Evolutionary conservation across 2,329 filamentous ascomycete species (phyloP), one percentile per base, ranked within the genome.

Genomic region (Paradendryphiella salina): DNA sequence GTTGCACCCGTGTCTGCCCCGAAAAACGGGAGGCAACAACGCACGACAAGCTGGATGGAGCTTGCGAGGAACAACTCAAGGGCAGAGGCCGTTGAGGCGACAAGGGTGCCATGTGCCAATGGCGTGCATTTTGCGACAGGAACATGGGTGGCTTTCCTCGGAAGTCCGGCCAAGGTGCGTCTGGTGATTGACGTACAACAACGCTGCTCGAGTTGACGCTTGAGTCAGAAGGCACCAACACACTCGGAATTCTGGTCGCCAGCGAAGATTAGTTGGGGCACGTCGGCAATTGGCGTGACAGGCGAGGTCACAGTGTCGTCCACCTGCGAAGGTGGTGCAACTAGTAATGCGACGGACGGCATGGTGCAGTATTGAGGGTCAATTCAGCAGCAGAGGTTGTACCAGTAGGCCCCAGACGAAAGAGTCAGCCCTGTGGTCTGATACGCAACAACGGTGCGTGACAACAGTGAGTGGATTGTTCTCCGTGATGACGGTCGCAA

Each of bases 61-160:
- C 23, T 26, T 5, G 23, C 23, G 23, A 26, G 10, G 23, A 26
- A 26, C 23, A 26, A 10, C 10, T 26, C 23, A 26, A 26, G 23
- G 23, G 52, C 56, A 51, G 51, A 49, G 52, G 59, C 35, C 44
- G 57, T 51, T 61, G 57, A 45, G 47, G 40, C 38, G 60, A 60
- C 69, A 43, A 48, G 69, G 69, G 67, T 72, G 70, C 69, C 71
- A 73, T 73, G 70, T 71, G 69, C 56, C 60, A 59, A 61, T 53
- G 58, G 57, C 44, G 49, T 55, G 56, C 48, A 54, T 56, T 54
- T 54, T 21, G 46, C 48, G 51, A 50, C 43, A 37, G 41, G 47
- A 44, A 46, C 59, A 55, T 60, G 61, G 65, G 54, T 57, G 28
- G 38, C 49, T 55, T 51, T 26, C 43, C 43, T 43, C 38, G 31